Evolutionary conservation across 2,329 filamentous ascomycete genomes (phyloP), one percentile per base, ranked within the genome.

Genomic region (Xylaria sp.): DNA sequence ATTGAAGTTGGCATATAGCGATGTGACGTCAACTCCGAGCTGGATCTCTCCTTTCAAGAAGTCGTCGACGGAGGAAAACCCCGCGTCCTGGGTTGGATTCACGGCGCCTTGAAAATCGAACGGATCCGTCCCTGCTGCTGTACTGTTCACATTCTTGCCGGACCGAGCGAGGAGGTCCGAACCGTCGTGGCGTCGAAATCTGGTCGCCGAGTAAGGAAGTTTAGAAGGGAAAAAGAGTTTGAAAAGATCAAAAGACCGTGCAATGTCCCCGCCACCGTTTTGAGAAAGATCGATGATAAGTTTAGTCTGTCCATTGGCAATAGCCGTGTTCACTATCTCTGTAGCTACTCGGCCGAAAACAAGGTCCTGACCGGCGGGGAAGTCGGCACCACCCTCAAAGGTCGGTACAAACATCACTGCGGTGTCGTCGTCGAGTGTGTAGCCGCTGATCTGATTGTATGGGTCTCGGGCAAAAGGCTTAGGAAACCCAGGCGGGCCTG

Each of bases 171-270:
- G 21, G 1, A 60, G 57, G 42, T 60, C 57, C 2, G 50, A 60
- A 11, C 28, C 50, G 9, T 60, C 57, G 57, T 60, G 57, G 17
- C 49, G 57, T 17, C 57, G 40, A n/a, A 61, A 42, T 12, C 58
- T 43, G 14, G 52, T 61, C 1, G 50, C 58, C 9, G 51, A 56
- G 25, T 61, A 61, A 6, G 58, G 58, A 11, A 49, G 12, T 17
- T 56, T 33, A n/a, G 45, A 35, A 3, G 58, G 58, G 52, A 61
- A 61, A 15, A 61, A 61, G 23, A 61, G 58, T 14, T 61, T 61
- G 37, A 61, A 61, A 19, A 61, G 58, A 7, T 61, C 58, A 28
- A 56, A 61, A 25, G 42, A 52, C 5, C 51, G 51, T 11, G 23
- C 6, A 28, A 57, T 61, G 25, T 35, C 9, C 4, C 58, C 58